These are phyloP conservation scores for Hypoxylon sp. DNA, from an alignment of 2,329 filamentous ascomycete genomes.

Conservation along the genomic window DNA sequence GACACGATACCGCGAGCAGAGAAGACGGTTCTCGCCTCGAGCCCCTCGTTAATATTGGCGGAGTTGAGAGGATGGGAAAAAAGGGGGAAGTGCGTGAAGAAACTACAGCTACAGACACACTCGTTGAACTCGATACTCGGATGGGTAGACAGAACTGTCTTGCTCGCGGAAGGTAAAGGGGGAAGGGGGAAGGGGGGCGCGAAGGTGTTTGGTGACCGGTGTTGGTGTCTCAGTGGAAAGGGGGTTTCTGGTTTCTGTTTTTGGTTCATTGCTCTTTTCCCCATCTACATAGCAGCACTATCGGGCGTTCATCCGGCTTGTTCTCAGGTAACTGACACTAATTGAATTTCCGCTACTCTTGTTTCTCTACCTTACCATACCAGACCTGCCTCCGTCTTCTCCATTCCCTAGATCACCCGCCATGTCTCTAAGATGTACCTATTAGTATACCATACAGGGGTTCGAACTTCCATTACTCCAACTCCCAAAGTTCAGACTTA, in stretches of 20 bases:
- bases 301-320: constrained; percentile 32
- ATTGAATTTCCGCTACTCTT: constrained; percentile 35
- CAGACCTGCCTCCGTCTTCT: background rate
- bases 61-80: constrained; percentile 2
- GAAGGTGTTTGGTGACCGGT: constrained; percentile 40
- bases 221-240: constrained; percentile 32
- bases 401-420: background rate
- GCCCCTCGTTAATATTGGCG: constrained; percentile 17
- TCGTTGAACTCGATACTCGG: constrained; percentile 16
- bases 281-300: constrained; percentile 33
- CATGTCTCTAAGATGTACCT: background rate
- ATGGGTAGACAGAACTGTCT: constrained; percentile 14
- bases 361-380: background rate
- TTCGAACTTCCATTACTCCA: background rate
- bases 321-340: constrained; percentile 23
- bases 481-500: background rate
- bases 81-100: background rate
- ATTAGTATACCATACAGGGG: background rate
- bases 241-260: constrained; percentile 17
- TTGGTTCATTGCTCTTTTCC: constrained; percentile 16
- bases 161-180: constrained; percentile 11
- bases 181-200: constrained; percentile 19
- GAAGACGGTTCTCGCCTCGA: background rate
- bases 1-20: background rate
- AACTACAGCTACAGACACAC: constrained; percentile 17